Base-by-base conservation (phyloP, 345 rosid species). In the Laguncularia racemosa region DNA sequence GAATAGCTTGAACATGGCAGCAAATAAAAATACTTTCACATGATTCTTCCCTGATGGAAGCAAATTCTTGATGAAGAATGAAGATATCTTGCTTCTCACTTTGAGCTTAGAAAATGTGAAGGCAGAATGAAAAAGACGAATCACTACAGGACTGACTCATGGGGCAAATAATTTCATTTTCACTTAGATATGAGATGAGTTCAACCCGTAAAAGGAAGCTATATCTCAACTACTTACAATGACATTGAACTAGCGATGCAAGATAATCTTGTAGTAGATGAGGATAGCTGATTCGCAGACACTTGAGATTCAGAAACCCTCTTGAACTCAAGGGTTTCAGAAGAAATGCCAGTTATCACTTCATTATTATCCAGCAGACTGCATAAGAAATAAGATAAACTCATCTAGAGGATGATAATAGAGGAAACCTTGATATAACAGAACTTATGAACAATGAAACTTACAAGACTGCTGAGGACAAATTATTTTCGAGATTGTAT, bases 351-450 rank as follows among this genome's bases (percentile, higher is more conserved):
- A 18, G 68, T 57, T 20, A 83, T 74, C 33, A 74, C 68, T 67
- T 71, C 77, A 55, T 85, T 85, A 64, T 83, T 75, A 74, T 85
- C 89, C 48, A 81, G 49, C 13, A 83, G 71, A 55, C 89, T 85
- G 79, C 69, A 71, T 17, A 0, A 16, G 53, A 58, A 12, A 57
- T 56, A 52, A 6, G 20, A 54, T 26, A 28, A 61, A 55, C 52
- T 54, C 18, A 26, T 16, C n/a, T 46, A 17, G 6, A 20, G 17
- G 15, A 66, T 28, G 33, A 43, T 3, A 60, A 12, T 16, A 46
- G 13, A 50, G 9, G 26, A 48, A 4, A 53, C 7, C 23, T 48
- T 38, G 54, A 11, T 17, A 12, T 43, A 48, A 53, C 38, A 52
- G 33, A 56, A 53, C 47, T 47, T 43, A 17, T 4, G 20, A 48